Conservation (phyloP, 768 basidiomycete species). For the Xanthoconium stramineum region DNA sequence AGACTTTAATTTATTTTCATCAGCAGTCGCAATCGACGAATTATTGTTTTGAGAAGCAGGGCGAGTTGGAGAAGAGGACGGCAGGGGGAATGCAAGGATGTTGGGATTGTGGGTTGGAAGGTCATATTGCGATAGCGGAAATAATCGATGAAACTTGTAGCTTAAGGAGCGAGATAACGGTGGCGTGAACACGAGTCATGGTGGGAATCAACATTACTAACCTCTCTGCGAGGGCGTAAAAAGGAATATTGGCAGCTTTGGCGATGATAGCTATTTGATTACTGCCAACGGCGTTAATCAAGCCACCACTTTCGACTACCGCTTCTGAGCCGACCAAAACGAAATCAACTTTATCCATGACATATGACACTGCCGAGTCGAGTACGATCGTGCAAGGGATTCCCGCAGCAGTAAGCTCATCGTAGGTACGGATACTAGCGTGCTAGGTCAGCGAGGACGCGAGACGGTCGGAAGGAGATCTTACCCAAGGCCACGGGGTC, state of each 20-base stretch:
- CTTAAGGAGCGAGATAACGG: slow-evolving; percentile 40
- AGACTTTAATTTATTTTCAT: neutral
- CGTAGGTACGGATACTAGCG: slow-evolving; percentile 84
- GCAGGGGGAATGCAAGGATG: slow-evolving; percentile 66
- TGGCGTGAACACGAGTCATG: slow-evolving; percentile 20
- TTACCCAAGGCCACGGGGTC: slow-evolving; percentile 85
- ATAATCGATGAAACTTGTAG: slow-evolving; percentile 96
- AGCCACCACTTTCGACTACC: slow-evolving; percentile 93
- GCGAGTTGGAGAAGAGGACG: slow-evolving; percentile 16
- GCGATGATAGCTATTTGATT: slow-evolving; percentile 97
- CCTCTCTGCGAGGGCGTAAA: slow-evolving; percentile 95
- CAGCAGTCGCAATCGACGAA: slow-evolving; percentile 1
- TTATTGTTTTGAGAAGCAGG: slow-evolving; percentile 1
- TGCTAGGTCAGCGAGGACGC: neutral
- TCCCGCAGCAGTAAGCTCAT: slow-evolving; percentile 80
- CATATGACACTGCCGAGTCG: slow-evolving; percentile 95
- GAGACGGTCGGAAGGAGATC: slow-evolving; percentile 25
- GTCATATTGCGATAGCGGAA: slow-evolving; percentile 90
- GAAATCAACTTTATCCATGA: slow-evolving; percentile 95
- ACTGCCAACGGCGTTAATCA: slow-evolving; percentile 91
- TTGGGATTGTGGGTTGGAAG: slow-evolving; percentile 76
- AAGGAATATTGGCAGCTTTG: slow-evolving; percentile 90
- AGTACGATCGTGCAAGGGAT: slow-evolving; percentile 93
- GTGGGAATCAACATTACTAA: slow-evolving; percentile 32
- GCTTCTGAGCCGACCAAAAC: slow-evolving; percentile 97